A percentile compares a stretch with the other conserved stretches of the same genome.
Conservation (phyloP, 352 stramenopile genomes). For the Lagenidium giganteum region DNA sequence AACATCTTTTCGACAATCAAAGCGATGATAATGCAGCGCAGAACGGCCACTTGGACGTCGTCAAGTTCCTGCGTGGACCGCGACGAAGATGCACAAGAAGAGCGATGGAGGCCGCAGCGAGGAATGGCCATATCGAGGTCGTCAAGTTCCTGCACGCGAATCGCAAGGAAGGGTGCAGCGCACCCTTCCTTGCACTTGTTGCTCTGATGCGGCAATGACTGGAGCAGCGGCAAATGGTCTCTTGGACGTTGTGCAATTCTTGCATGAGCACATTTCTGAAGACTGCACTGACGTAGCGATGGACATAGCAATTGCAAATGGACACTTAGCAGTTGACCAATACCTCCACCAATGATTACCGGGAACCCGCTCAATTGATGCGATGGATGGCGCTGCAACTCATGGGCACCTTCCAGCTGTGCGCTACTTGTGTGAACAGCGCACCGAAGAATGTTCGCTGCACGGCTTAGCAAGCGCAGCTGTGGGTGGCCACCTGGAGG, state of each 20-base stretch:
- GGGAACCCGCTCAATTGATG: conserved; percentile 67
- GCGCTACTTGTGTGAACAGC: conserved; percentile 54
- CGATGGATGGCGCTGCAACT: conserved; percentile 65
- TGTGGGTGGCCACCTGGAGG: conserved; percentile 60
- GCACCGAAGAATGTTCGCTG: conserved; percentile 57
- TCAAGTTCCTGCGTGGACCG: no score
- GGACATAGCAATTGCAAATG: conserved; percentile 69
- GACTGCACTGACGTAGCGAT: conserved; percentile 69
- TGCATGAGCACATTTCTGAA: conserved; percentile 58
- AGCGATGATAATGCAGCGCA: no score
- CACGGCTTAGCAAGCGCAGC: conserved; percentile 60
- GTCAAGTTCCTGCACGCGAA: no score
- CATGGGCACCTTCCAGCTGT: conserved; percentile 64
- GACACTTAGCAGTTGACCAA: conserved; percentile 51
- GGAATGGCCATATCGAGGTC: no score
- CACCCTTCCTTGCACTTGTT: no score
- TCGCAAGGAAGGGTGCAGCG: no score
- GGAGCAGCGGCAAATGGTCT: conserved; percentile 63
- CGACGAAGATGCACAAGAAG: no score
- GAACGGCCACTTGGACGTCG: no score
- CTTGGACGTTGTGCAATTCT: conserved; percentile 64
- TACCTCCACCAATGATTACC: conserved; percentile 61
- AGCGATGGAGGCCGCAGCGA: no score
- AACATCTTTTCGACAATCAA: no score
- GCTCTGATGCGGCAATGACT: no score